These are phyloP conservation scores for Ascochyta rabiei DNA, from an alignment of 2,329 filamentous ascomycete species.

Conservation along the genomic window DNA sequence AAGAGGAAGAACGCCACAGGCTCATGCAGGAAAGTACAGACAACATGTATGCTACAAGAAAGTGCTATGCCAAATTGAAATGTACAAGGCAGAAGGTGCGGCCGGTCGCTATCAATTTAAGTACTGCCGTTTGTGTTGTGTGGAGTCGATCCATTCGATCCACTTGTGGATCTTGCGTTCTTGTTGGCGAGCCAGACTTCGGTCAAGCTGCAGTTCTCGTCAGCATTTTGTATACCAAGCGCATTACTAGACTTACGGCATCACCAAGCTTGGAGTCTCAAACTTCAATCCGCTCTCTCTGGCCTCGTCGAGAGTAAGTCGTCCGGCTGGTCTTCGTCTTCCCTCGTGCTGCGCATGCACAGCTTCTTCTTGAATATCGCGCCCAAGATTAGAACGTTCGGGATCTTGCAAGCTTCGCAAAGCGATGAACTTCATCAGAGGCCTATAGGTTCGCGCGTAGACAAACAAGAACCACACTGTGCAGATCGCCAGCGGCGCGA, in stretches of 20 bases:
- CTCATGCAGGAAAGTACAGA: conserved; percentile 18
- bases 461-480: conserved; percentile 91
- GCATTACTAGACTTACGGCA: conserved; percentile 61
- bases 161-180: conserved; percentile 27
- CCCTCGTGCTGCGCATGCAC: conserved; percentile 18
- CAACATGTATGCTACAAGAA: conserved; percentile 23
- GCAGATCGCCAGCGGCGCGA: conserved; percentile 76
- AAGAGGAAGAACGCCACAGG: conserved; percentile 4
- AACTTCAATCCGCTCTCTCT: conserved; percentile 73
- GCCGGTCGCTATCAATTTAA: background rate
- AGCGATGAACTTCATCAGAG: conserved; percentile 90
- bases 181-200: conserved; percentile 68
- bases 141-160: conserved; percentile 29
- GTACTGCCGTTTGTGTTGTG: conserved; percentile 26
- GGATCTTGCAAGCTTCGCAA: conserved; percentile 78
- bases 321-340: conserved; percentile 14
- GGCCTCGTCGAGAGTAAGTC: conserved; percentile 74
- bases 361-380: conserved; percentile 53
- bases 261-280: conserved; percentile 75
- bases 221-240: conserved; percentile 1
- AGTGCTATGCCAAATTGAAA: conserved; percentile 5
- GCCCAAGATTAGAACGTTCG: conserved; percentile 57
- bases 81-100: background rate
- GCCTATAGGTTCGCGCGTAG: conserved; percentile 80
- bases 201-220: conserved; percentile 59